Evolutionary conservation across 2,329 filamentous ascomycete genomes (phyloP).

Genomic region (Trichoderma atrobrunneum): DNA sequence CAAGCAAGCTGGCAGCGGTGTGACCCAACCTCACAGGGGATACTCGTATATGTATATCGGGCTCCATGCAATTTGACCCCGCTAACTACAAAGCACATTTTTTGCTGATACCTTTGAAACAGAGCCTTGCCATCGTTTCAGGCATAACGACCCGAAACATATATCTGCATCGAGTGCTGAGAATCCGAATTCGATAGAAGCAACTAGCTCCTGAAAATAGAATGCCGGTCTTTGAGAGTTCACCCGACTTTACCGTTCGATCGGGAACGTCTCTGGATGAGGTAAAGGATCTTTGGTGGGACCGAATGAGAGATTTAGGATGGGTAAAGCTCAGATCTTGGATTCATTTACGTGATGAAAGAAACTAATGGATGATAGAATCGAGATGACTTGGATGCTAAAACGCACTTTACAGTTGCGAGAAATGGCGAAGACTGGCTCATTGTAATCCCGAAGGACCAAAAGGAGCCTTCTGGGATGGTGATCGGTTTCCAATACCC

Average conservation of each 20-base stretch:
- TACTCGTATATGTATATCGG: background rate
- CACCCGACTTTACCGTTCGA: background rate
- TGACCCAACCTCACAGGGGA: background rate
- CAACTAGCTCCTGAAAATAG: background rate
- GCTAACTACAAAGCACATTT: background rate
- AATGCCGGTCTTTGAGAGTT: background rate
- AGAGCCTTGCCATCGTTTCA: background rate
- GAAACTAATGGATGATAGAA: background rate
- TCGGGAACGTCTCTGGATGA: background rate
- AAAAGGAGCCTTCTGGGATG: background rate
- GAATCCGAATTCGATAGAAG: background rate
- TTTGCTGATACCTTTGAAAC: background rate
- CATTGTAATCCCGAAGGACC: background rate
- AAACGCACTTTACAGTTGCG: conserved; percentile 1
- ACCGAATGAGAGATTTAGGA: background rate
- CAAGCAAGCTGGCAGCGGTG: background rate
- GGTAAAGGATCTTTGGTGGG: background rate
- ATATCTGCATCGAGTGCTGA: no score
- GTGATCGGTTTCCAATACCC: background rate
- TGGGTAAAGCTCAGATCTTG: background rate
- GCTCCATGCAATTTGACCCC: background rate
- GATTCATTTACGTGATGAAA: background rate
- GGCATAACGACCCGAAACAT: background rate
- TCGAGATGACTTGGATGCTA: conserved; percentile 1
- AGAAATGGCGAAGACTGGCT: background rate